A percentile compares a stretch with the other conserved stretches of the same genome.
phyloP scores from a whole-genome alignment of 2,329 filamentous ascomycete genomes.

The Sclerotinia sclerotiorum region DNA sequence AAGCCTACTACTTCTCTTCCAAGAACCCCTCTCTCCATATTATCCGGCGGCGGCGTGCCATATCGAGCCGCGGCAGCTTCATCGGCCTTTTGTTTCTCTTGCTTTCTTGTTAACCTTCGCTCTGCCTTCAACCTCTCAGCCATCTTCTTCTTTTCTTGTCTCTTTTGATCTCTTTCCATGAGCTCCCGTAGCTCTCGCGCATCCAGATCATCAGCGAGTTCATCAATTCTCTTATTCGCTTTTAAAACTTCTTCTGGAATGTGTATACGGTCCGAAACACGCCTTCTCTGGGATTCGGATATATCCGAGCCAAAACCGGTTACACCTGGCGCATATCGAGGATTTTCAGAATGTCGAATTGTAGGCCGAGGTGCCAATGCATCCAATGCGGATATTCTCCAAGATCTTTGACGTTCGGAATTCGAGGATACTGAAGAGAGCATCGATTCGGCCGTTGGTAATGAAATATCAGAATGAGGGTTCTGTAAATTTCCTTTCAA shows the following conservation, averaged over 20 bases:
- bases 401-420: conserved; percentile 69
- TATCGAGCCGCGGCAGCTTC: conserved; percentile 54
- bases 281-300: conserved; percentile 50
- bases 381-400: conserved; percentile 76
- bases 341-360: conserved; percentile 69
- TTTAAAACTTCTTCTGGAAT: conserved; percentile 62
- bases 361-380: conserved; percentile 84
- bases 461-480: conserved; percentile 62
- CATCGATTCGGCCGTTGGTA: conserved; percentile 72
- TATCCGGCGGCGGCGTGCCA: conserved; percentile 53
- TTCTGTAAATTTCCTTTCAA: conserved; percentile 57
- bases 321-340: conserved; percentile 54
- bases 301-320: conserved; percentile 46
- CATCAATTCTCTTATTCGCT: conserved; percentile 62
- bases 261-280: conserved; percentile 51
- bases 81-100: conserved; percentile 64
- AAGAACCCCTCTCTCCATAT: conserved; percentile 60
- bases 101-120: conserved; percentile 62
- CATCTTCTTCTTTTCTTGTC: conserved; percentile 71
- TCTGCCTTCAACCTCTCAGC: conserved; percentile 67
- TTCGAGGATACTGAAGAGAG: conserved; percentile 74
- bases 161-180: conserved; percentile 83
- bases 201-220: conserved; percentile 82
- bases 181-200: conserved; percentile 81
- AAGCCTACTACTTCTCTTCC: conserved; percentile 58